Evolutionary conservation across 352 stramenopile species (phyloP).

Genomic region (Thalassiosira exigua): DNA sequence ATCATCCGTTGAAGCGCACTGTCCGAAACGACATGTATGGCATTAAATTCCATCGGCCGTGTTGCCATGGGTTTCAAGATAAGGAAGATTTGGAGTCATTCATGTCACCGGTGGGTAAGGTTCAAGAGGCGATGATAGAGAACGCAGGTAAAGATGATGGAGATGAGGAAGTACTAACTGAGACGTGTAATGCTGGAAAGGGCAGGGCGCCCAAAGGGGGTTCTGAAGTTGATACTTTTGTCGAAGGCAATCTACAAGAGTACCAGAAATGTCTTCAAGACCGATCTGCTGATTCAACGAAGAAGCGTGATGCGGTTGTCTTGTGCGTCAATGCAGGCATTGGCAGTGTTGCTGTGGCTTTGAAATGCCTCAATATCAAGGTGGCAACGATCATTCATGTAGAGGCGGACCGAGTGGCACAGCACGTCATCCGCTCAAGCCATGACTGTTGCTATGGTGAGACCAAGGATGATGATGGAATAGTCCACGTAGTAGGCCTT

Average conservation of each 20-base stretch:
- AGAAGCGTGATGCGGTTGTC: slow-evolving; percentile 52
- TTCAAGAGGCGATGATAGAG: neutral
- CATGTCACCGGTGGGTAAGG: slow-evolving; percentile 27
- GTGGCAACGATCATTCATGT: slow-evolving; percentile 65
- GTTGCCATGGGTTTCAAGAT: slow-evolving; percentile 51
- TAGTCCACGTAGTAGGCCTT: slow-evolving; percentile 54
- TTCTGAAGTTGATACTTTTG: too few relatives aligned
- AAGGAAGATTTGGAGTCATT: slow-evolving; percentile 36
- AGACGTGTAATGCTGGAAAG: neutral
- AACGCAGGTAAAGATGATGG: neutral
- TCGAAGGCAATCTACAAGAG: too few relatives aligned
- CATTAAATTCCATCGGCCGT: slow-evolving; percentile 53
- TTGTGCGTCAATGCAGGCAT: slow-evolving; percentile 71
- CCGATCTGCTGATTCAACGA: slow-evolving; percentile 6
- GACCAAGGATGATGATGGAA: slow-evolving; percentile 48
- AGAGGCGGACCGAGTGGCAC: slow-evolving; percentile 63
- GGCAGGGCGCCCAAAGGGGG: too few relatives aligned
- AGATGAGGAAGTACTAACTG: neutral
- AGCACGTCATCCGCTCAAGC: slow-evolving; percentile 59
- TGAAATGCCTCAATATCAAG: slow-evolving; percentile 61
- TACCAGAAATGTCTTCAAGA: slow-evolving; percentile 9
- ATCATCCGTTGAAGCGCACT: slow-evolving; percentile 21
- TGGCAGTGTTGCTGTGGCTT: slow-evolving; percentile 48
- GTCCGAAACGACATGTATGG: slow-evolving; percentile 32
- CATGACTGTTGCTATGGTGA: slow-evolving; percentile 61